phyloP scores from a whole-genome alignment of 2,329 filamentous ascomycete species.

The Cladophialophora yegresii region DNA sequence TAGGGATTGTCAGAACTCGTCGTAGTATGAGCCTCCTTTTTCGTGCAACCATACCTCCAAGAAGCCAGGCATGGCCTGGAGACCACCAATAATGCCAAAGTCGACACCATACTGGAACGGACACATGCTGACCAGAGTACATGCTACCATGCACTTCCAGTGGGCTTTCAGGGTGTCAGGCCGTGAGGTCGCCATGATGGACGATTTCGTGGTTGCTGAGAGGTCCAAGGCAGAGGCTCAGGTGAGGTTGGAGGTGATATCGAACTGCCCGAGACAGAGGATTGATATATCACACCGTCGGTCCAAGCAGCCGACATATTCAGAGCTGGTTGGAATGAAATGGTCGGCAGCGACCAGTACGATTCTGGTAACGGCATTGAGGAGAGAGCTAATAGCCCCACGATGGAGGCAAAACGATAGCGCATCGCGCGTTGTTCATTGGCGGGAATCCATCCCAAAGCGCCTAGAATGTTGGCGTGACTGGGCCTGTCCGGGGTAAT shows the following conservation, averaged over 20 bases:
- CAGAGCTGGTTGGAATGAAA: conserved; percentile 11
- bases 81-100: conserved; percentile 41
- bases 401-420: conserved; percentile 10
- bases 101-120: conserved; percentile 41
- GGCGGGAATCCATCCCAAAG: conserved; percentile 2
- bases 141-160: conserved; percentile 33
- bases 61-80: conserved; percentile 41
- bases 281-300: conserved; percentile 19
- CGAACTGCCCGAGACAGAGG: background rate
- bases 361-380: conserved; percentile 6
- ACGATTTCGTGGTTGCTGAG: background rate
- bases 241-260: conserved; percentile 16
- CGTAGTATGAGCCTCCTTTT: conserved; percentile 2
- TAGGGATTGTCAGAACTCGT: conserved; percentile 27
- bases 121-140: conserved; percentile 40
- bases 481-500: conserved; percentile 26
- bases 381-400: conserved; percentile 6
- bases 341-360: conserved; percentile 1
- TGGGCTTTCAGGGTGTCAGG: conserved; percentile 27
- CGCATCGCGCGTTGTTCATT: conserved; percentile 12
- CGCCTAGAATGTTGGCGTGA: conserved; percentile 1
- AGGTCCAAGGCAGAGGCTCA: conserved; percentile 9
- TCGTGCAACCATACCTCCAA: conserved; percentile 31
- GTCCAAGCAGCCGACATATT: background rate
- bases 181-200: conserved; percentile 24